These are phyloP conservation scores for Hysterangium stoloniferum DNA, from an alignment of 768 basidiomycete species.

Conservation along the genomic window DNA sequence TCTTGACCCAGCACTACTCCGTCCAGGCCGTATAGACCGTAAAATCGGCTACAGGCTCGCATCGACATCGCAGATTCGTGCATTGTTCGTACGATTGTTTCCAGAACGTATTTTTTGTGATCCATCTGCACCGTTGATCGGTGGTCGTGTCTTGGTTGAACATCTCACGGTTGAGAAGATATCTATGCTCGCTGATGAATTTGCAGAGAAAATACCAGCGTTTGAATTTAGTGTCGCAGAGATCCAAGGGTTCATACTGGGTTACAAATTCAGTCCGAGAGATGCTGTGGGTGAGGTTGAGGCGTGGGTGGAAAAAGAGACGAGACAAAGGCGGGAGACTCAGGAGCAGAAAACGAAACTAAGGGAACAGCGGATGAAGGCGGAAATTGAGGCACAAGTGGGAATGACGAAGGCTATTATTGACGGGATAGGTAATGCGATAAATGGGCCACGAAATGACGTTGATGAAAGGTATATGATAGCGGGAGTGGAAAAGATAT, in stretches of 20 bases:
- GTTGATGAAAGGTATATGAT: too few relatives aligned
- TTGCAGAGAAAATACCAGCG: conserved; percentile 36
- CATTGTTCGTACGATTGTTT: conserved; percentile 46
- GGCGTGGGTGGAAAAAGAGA: conserved; percentile 37
- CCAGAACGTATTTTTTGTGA: conserved; percentile 12
- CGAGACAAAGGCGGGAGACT: conserved; percentile 27
- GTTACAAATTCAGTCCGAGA: conserved; percentile 22
- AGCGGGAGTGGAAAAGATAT: too few relatives aligned
- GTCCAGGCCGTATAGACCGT: conserved; percentile 50
- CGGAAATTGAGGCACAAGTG: conserved; percentile 14
- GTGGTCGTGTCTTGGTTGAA: background rate
- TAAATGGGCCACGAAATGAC: too few relatives aligned
- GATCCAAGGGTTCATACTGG: conserved; percentile 50
- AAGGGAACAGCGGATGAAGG: conserved; percentile 24
- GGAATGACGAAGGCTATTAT: too few relatives aligned
- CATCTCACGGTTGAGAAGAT: background rate
- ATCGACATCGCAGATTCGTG: conserved; percentile 36
- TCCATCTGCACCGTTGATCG: background rate
- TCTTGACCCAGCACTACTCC: conserved; percentile 47
- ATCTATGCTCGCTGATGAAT: conserved; percentile 30
- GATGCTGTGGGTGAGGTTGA: conserved; percentile 19
- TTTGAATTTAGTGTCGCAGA: conserved; percentile 50
- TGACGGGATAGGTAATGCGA: too few relatives aligned
- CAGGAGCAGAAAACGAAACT: conserved; percentile 24
- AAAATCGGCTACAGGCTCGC: conserved; percentile 46